Percentiles rank a stretch among this genome's conserved stretches.
Conservation (phyloP, 441 rosid genomes). For the Francoa sonchifolia region DNA sequence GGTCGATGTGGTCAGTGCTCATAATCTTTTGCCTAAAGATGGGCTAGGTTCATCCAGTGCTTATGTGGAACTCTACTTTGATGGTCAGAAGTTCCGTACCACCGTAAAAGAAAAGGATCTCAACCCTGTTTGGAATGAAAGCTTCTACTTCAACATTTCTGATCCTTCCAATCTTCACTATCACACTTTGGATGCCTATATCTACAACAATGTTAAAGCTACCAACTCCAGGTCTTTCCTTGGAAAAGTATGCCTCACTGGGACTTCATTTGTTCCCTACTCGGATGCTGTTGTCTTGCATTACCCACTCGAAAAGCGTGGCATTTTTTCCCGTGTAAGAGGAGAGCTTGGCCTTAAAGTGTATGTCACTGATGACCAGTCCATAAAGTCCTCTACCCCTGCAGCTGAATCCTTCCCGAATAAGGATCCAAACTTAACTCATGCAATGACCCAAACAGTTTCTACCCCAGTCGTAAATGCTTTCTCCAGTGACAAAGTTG, state of each 20-base stretch:
- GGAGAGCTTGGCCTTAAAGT: constrained; percentile 91
- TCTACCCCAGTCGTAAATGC: constrained; percentile 13
- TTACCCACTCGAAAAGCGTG: constrained; percentile 76
- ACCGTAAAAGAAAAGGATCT: constrained; percentile 83
- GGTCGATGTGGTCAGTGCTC: constrained; percentile 75
- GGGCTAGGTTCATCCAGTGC: constrained; percentile 82
- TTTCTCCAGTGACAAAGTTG: constrained; percentile 17
- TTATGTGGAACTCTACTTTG: constrained; percentile 74
- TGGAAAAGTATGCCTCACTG: constrained; percentile 63
- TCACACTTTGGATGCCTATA: constrained; percentile 61
- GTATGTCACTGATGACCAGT: constrained; percentile 54
- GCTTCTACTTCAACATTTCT: constrained; percentile 83
- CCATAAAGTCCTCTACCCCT: constrained; percentile 49
- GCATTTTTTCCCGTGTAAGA: constrained; percentile 76
- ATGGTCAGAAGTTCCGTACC: constrained; percentile 73
- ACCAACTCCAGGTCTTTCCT: constrained; percentile 67
- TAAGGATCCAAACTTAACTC: constrained; percentile 20
- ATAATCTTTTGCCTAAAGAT: constrained; percentile 84
- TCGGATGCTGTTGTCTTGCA: constrained; percentile 83
- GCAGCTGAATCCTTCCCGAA: constrained; percentile 18
- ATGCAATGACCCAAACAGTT: constrained; percentile 11
- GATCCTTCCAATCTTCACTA: constrained; percentile 71
- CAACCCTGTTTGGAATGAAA: constrained; percentile 92
- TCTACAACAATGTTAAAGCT: constrained; percentile 42
- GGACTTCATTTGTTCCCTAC: constrained; percentile 72